Evolutionary conservation across 148 eudicot species (phyloP), one percentile per base, ranked within the genome.

Genomic region (Cornus suecica): DNA sequence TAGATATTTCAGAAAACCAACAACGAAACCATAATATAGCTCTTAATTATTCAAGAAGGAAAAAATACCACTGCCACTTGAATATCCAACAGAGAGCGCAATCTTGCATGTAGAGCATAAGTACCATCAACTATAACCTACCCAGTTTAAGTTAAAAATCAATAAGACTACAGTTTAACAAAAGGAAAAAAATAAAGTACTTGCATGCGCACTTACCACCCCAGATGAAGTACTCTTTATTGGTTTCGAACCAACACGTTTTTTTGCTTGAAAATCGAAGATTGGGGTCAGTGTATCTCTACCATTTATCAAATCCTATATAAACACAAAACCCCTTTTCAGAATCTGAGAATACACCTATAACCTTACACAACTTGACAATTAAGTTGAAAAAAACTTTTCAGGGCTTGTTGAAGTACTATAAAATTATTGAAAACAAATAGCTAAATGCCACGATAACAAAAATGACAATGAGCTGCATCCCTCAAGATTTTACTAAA

Each of bases 91-190:
- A 93, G 84, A 67, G 99, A 93, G 23, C 99, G 98, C 77, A 96
- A 72, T 80, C 90, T 93, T 62, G 99, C 89, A 89, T 96, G 98
- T 74, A 96, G 86, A 64, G 99, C 99, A 83, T 91, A 96, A 32
- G 97, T 91, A 81, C 99, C 99, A 86, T 96, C 99, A 72, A 96
- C 99, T 87, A 96, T 88, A 32, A 96, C 93, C 99, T 96, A 79
- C 69, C 80, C 82, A 71, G 41, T 67, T 74, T 45, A 60, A 65
- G 13, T 51, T 29, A 69, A 62, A 16, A 69, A 31, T 52, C 14
- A 66, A 32, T 24, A 30, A 2, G 14, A 4, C 28, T 29, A 28
- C n/a, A n/a, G n/a, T n/a, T n/a, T n/a, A n/a, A n/a, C n/a, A n/a
- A n/a, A n/a, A n/a, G n/a, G n/a, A n/a, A n/a, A n/a, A n/a, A n/a